Conservation (phyloP, 345 rosid species). For the Firmiana major region DNA sequence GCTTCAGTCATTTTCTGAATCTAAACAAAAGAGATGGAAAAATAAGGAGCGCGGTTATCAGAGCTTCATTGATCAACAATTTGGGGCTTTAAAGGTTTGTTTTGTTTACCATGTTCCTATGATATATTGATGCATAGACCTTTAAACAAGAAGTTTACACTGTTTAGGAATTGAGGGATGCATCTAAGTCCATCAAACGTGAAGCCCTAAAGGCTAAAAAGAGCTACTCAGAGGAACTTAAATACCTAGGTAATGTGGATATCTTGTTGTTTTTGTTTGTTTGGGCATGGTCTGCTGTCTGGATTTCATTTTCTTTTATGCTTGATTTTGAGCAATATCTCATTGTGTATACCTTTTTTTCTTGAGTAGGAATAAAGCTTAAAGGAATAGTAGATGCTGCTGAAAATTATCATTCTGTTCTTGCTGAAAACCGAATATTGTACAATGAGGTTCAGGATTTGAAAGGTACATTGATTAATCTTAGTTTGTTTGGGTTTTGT, state of each 20-base stretch:
- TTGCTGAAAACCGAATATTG: constrained; percentile 78
- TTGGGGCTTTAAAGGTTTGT: constrained; percentile 63
- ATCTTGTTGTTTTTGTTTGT: constrained; percentile 9
- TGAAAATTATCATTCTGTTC: constrained; percentile 68
- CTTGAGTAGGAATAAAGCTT: constrained; percentile 60
- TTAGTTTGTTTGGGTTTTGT: constrained; percentile 15
- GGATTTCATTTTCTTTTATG: constrained; percentile 7
- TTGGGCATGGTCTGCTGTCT: constrained; percentile 3
- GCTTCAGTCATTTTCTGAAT: constrained; percentile 64
- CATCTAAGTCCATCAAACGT: constrained; percentile 55
- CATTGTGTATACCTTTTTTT: constrained; percentile 2
- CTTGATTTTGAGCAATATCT: constrained; percentile 10
- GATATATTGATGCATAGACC: constrained; percentile 5
- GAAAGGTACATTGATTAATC: constrained; percentile 60
- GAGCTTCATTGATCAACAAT: constrained; percentile 52
- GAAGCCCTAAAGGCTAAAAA: constrained; percentile 62
- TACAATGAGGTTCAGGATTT: constrained; percentile 94
- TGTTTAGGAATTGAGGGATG: constrained; percentile 61
- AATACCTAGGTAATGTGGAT: constrained; percentile 53
- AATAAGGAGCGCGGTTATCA: constrained; percentile 56
- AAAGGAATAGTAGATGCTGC: constrained; percentile 83
- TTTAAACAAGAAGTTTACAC: constrained; percentile 8
- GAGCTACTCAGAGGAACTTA: constrained; percentile 57
- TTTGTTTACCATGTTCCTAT: constrained; percentile 11
- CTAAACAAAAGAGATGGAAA: constrained; percentile 67